phyloP scores from a whole-genome alignment of 2,329 filamentous ascomycete species.

The Neofusicoccum umdonicola region DNA sequence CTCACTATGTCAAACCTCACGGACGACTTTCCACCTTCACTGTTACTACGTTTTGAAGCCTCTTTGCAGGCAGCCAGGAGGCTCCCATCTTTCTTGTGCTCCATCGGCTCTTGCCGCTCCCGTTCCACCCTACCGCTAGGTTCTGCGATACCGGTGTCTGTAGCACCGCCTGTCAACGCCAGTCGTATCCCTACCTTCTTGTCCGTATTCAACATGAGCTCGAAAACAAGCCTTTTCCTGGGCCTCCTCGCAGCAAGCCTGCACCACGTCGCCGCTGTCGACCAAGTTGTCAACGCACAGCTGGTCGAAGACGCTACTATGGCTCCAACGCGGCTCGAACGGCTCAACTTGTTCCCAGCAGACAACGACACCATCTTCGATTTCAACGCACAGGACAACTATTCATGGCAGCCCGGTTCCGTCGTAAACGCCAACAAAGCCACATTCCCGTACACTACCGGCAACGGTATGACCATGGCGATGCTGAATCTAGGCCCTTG shows the following conservation, averaged over 20 bases:
- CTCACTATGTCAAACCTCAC: not conserved
- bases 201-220: not conserved
- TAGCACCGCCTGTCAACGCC: not conserved
- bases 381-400: constrained; percentile 44
- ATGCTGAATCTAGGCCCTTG: constrained; percentile 50
- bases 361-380: constrained; percentile 51
- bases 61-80: not conserved
- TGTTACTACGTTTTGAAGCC: not conserved
- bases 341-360: constrained; percentile 39
- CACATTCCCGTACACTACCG: constrained; percentile 49
- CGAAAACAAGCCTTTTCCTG: not conserved
- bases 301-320: not conserved
- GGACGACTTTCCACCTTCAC: not conserved
- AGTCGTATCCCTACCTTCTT: not conserved
- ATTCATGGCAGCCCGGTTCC: constrained; percentile 46
- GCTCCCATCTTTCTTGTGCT: not conserved
- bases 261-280: not conserved
- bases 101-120: not conserved
- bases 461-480: constrained; percentile 49
- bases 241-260: not conserved
- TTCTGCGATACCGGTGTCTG: not conserved
- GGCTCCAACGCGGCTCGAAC: constrained; percentile 45
- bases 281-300: not conserved
- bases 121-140: not conserved
- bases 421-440: constrained; percentile 54